Evolutionary conservation across 139 green algal genomes (phyloP), one percentile per base, ranked within the genome.

Genomic region (Tetraselmis striata): DNA sequence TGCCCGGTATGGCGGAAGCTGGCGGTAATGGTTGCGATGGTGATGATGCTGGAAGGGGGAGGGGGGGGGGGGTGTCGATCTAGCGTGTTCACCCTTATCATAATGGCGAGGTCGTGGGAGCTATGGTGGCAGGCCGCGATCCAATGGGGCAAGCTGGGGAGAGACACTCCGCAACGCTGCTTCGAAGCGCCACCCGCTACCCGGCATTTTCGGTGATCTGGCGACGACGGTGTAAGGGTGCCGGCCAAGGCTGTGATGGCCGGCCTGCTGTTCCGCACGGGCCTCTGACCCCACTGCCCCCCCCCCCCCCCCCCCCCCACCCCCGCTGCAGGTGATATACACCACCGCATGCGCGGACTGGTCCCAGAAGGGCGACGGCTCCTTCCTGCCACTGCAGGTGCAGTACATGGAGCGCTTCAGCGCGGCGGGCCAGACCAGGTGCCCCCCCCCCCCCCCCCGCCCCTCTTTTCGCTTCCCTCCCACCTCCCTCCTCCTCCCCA

Each of bases 381-480:
- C 86, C 32, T 99, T 98, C 79, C 84, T 93, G 31, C 95, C 96
- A 0, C 84, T 99, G n/a, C 92, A 91, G 28, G 94, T 99, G 31
- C 90, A 97, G 79, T 99, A 99, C 85, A 79, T 91, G 28, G 97
- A 99, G 90, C 89, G 95, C 1, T 98, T 98, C 88, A 95, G 88
- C 78, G 95, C 97, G 24, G 97, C 92, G 5, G 97, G 97, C 2
- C 83, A 86, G 25, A 99, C 96, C 29, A 92, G 83, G 90, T 95
- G 83, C 1, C 83, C 0, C 59, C 29, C 45, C 45, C 45, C 45
- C 45, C n/a, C n/a, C n/a, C n/a, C n/a, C n/a, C n/a, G n/a, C n/a
- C n/a, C n/a, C n/a, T n/a, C n/a, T n/a, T n/a, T n/a, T n/a, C n/a
- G n/a, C n/a, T n/a, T n/a, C n/a, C n/a, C n/a, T n/a, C n/a, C n/a